Evolutionary conservation across 129 eudicot genomes (phyloP).

Genomic region (Dittrichia graveolens): DNA sequence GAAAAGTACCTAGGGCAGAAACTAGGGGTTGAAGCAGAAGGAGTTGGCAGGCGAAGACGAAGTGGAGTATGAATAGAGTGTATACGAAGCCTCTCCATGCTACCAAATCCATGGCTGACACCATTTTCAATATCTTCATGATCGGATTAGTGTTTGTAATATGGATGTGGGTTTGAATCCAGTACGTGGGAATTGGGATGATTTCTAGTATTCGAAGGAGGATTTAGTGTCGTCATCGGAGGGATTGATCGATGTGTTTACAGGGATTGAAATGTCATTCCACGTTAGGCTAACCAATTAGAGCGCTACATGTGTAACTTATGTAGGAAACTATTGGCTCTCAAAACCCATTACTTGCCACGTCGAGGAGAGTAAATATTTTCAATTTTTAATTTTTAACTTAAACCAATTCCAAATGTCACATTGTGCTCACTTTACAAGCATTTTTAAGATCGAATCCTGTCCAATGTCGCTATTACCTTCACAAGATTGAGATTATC

Average conservation of each 20-base stretch:
- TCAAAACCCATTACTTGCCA: neutral
- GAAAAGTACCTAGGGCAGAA: conserved; percentile 67
- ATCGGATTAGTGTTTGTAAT: conserved; percentile 13
- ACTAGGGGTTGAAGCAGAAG: conserved; percentile 91
- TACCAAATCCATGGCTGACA: conserved; percentile 61
- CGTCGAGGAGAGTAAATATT: neutral
- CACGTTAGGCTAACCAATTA: conserved; percentile 47
- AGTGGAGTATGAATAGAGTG: conserved; percentile 74
- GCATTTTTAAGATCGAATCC: neutral
- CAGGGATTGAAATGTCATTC: conserved; percentile 40
- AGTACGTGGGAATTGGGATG: neutral
- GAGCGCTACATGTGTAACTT: conserved; percentile 34
- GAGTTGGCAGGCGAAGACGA: conserved; percentile 78
- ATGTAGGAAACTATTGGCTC: conserved; percentile 12
- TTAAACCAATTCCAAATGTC: neutral
- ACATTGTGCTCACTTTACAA: neutral
- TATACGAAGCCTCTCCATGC: conserved; percentile 80
- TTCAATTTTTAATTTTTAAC: neutral
- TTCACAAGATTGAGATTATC: no score
- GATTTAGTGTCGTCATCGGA: conserved; percentile 10
- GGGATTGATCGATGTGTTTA: conserved; percentile 13
- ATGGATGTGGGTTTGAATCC: conserved; percentile 10
- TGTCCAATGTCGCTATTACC: no score
- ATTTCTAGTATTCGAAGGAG: neutral
- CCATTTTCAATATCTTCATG: conserved; percentile 48